Base-by-base conservation (phyloP, 306 rosid species). In the Prunus padus region DNA sequence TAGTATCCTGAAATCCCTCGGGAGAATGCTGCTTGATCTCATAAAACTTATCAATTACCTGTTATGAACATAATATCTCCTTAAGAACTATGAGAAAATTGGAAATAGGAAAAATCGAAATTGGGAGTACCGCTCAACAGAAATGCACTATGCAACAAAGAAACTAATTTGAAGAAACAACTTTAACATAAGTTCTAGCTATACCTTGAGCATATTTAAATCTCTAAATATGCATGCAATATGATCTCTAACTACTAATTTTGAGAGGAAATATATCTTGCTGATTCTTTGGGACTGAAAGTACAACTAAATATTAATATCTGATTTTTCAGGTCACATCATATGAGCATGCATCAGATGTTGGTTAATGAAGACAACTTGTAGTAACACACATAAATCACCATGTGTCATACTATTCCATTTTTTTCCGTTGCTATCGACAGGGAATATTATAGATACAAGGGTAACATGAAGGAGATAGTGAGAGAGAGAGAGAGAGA, bases 31-130 rank as follows among this genome's bases (percentile, higher is more conserved):
- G 93, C 81, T 86, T 92, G 84, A 95, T 89, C 86, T 89, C 90
- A 70, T 87, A 85, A 85, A 95, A 92, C 77, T 92, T 92, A 77
- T 83, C 80, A 28, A 95, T 72, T 23, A 90, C 92, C 98, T 95
- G 90, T 59, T 22, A 79, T 26, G 71, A 51, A 78, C 61, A 86
- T 30, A 79, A 80, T 50, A 81, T 62, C 26, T 45, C 70, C 77
- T 60, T 72, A 69, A 79, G 74, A 71, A 42, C 66, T 54, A 69
- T 26, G 76, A 63, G 7, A 46, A 30, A 46, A 76, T 15, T 46
- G 25, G 64, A 74, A 40, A 59, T 6, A 13, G 26, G 31, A 55
- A 60, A 74, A 74, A 13, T 19, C 13, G 4, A 31, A 57, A 20
- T 11, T 28, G 19, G 33, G 25, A 59, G 49, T 18, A 37, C 42